Base-by-base conservation (phyloP, 75 land plant species). In the Isoetes taiwanensis region DNA sequence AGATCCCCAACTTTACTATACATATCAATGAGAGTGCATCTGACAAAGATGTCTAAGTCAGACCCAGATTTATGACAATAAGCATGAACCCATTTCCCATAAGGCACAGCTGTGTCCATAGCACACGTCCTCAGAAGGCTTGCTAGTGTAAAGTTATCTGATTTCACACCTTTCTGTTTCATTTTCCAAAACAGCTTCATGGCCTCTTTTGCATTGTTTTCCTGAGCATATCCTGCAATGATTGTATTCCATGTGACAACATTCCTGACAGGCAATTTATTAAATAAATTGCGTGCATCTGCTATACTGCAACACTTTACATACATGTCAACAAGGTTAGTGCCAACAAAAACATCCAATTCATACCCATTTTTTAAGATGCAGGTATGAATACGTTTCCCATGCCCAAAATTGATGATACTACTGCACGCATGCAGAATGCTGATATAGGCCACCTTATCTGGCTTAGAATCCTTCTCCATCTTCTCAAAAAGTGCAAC, bases 311-410 rank as follows among this genome's bases (percentile, higher is more conserved):
- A 61, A 67, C 66, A 70, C 34, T 69, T 73, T 8, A 65, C 56
- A 31, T 80, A 80, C 79, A 80, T 80, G 2, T 70, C 41, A 1
- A 76, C 3, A 12, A 80, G 41, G 19, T 69, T 70, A 61, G 64
- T 73, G 23, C 20, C 12, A 42, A 73, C 65, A 28, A 52, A 42
- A 2, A 32, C 14, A 64, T 56, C 64, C 8, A 26, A 9, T 10
- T 35, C 21, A 53, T 48, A 63, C 9, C 52, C 39, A 32, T 62
- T 65, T 38, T 68, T 70, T n/a, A 66, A 6, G 1, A 72, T 54
- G 1, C 55, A 23, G 2, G 67, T 75, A 56, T 80, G 83, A 41
- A 76, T n/a, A n/a, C n/a, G n/a, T n/a, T n/a, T n/a, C n/a, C n/a
- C n/a, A n/a, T n/a, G n/a, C n/a, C n/a, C n/a, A n/a, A n/a, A n/a